Evolutionary conservation across 2,329 filamentous ascomycete species (phyloP).

Genomic region (Aspergillus sclerotialis): DNA sequence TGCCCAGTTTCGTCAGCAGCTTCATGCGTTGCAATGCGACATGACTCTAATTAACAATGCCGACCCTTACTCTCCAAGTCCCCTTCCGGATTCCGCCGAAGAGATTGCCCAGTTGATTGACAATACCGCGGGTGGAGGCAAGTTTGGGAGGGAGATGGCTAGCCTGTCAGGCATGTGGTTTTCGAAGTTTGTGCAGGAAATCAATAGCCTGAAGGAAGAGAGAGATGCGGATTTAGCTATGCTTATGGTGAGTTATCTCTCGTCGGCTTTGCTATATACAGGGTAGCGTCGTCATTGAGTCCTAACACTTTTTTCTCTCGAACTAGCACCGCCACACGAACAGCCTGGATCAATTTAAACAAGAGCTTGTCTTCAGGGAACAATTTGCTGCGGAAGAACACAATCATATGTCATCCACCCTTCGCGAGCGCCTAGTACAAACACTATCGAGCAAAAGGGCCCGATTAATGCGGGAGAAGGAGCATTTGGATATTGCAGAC

Average conservation of each 20-base stretch:
- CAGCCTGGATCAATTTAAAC: constrained; percentile 49
- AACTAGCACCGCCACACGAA: constrained; percentile 51
- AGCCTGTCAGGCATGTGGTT: constrained; percentile 70
- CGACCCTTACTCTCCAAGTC: constrained; percentile 67
- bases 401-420: constrained; percentile 49
- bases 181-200: constrained; percentile 72
- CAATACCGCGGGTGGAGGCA: constrained; percentile 50
- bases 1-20: constrained; percentile 76
- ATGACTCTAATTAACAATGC: constrained; percentile 79
- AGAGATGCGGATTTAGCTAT: constrained; percentile 76
- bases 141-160: constrained; percentile 61
- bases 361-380: constrained; percentile 52
- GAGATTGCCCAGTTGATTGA: constrained; percentile 59
- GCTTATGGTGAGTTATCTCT: constrained; percentile 59
- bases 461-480: constrained; percentile 57
- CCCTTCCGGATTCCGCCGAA: constrained; percentile 59
- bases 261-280: constrained; percentile 1
- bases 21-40: constrained; percentile 87
- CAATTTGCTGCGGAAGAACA: constrained; percentile 59
- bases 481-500: constrained; percentile 60
- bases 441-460: constrained; percentile 51
- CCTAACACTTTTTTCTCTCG: constrained; percentile 1
- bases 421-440: constrained; percentile 56
- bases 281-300: no score
- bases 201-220: constrained; percentile 82